phyloP scores from a whole-genome alignment of 805 yeast genomes.

The Yamadazyma scolyti region DNA sequence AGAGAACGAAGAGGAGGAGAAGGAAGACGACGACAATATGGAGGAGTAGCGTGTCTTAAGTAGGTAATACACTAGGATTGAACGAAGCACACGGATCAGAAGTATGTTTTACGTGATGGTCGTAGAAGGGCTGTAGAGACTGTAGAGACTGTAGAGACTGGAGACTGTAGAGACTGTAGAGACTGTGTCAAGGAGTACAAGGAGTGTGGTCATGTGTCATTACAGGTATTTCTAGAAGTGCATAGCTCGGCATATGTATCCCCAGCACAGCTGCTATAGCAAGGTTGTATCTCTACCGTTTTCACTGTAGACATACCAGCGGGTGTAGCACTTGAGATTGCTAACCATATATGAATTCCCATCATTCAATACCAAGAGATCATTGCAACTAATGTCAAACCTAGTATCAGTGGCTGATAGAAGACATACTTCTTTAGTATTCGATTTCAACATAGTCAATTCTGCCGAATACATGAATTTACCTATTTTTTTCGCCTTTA shows the following conservation, averaged over 20 bases:
- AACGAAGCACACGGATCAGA: neutral
- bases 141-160: too few relatives aligned
- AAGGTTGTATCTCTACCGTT: too few relatives aligned
- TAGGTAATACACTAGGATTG: constrained; percentile 3
- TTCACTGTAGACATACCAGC: constrained; percentile 14
- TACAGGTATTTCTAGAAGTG: too few relatives aligned
- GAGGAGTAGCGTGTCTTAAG: constrained; percentile 1
- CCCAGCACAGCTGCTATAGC: too few relatives aligned
- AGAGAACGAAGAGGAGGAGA: constrained; percentile 27
- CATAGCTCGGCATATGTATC: too few relatives aligned
- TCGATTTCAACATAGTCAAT: constrained; percentile 1
- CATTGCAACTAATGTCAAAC: constrained; percentile 2
- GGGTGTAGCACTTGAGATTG: constrained; percentile 4
- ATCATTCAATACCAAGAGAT: constrained; percentile 7
- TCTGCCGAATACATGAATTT: constrained; percentile 11
- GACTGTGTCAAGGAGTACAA: too few relatives aligned
- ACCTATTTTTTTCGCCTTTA: constrained; percentile 4
- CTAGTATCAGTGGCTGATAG: constrained; percentile 9
- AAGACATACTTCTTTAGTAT: constrained; percentile 1
- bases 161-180: too few relatives aligned
- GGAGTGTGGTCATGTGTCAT: too few relatives aligned
- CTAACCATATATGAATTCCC: constrained; percentile 2
- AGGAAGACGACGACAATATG: constrained; percentile 7
- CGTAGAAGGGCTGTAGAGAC: too few relatives aligned
- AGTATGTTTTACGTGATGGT: too few relatives aligned